Conservation (phyloP, 2,329 filamentous ascomycete genomes). For the Monosporascus sp. region DNA sequence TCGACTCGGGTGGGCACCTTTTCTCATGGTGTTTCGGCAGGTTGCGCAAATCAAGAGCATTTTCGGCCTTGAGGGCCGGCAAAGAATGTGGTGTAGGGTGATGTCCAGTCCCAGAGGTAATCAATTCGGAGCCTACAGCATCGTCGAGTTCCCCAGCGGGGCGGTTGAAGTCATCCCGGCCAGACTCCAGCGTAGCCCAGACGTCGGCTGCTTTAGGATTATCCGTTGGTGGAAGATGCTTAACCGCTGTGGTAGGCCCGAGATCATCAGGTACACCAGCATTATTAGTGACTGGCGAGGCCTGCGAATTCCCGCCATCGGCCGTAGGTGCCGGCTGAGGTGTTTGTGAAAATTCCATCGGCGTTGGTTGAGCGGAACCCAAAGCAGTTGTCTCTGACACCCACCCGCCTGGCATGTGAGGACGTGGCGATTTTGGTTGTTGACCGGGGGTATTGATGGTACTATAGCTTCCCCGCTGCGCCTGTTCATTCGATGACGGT, state of each 20-base stretch:
- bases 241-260: conserved; percentile 14
- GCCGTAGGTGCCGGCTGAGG: conserved; percentile 6
- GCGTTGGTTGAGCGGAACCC: conserved; percentile 15
- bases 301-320: conserved; percentile 8
- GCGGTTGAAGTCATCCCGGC: conserved; percentile 7
- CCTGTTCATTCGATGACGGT: conserved; percentile 3
- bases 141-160: conserved; percentile 17
- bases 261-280: conserved; percentile 14
- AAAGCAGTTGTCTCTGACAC: conserved; percentile 21
- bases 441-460: not conserved
- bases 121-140: conserved; percentile 14
- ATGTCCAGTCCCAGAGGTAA: conserved; percentile 11
- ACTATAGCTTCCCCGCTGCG: conserved; percentile 6
- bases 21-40: not conserved
- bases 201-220: conserved; percentile 4
- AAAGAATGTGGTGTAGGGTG: conserved; percentile 16
- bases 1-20: too few species aligned
- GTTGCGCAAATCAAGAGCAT: conserved; percentile 5
- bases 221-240: conserved; percentile 15
- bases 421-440: conserved; percentile 7
- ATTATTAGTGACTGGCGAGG: conserved; percentile 11
- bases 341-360: conserved; percentile 15
- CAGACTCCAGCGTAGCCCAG: conserved; percentile 3
- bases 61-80: conserved; percentile 18
- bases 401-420: conserved; percentile 26